phyloP scores from a whole-genome alignment of 176 grass and related monocot genomes.

The Raddia distichophylla region DNA sequence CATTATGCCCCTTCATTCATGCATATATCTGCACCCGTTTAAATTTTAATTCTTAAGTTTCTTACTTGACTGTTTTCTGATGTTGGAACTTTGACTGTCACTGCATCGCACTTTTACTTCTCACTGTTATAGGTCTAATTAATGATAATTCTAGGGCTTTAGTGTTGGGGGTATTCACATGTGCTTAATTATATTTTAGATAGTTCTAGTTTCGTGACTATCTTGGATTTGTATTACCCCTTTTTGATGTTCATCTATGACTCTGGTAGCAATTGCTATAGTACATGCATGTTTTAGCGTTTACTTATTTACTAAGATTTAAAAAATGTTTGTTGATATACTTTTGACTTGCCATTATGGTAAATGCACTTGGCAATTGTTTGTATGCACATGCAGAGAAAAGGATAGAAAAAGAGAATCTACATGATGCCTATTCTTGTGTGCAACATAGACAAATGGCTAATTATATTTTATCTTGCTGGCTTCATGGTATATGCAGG shows the following conservation, averaged over 20 bases:
- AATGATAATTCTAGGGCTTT: neutral
- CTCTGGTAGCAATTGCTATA: neutral
- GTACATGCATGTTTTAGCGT: neutral
- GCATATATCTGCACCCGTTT: neutral
- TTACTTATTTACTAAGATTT: slow-evolving; percentile 6
- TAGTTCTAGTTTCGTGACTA: neutral
- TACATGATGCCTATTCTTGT: neutral
- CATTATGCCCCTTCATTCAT: neutral
- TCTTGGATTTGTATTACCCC: neutral
- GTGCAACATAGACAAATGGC: neutral
- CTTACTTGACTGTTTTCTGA: too few species aligned
- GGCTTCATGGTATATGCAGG: slow-evolving; percentile 55
- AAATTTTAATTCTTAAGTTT: neutral
- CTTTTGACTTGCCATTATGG: neutral
- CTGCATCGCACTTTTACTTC: neutral
- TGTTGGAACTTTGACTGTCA: neutral
- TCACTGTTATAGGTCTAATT: neutral
- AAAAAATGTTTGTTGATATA: neutral
- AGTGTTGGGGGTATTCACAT: neutral
- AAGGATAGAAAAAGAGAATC: neutral
- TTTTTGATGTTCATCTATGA: neutral
- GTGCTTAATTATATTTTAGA: neutral
- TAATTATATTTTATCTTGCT: slow-evolving; percentile 24
- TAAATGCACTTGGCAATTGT: neutral
- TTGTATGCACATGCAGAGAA: neutral